A percentile compares a stretch with the other conserved stretches of the same genome.
Evolutionary conservation across 345 rosid species (phyloP).

Genomic region (Camelina hispida): DNA sequence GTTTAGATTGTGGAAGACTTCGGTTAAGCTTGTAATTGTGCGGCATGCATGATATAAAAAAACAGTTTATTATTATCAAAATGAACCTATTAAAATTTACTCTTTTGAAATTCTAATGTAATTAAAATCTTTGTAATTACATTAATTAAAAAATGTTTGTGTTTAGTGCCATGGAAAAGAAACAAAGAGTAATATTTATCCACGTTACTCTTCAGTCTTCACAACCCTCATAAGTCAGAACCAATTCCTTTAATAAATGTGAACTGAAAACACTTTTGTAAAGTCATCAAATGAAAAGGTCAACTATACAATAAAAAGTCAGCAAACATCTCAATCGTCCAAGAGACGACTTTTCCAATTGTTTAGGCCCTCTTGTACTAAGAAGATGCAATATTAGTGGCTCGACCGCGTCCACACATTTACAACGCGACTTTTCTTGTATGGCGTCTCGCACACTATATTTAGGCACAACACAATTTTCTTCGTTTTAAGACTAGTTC

Average conservation of each 20-base stretch:
- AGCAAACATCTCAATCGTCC: conserved; percentile 27
- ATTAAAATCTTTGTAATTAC: background rate
- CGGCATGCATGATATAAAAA: background rate
- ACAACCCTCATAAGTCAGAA: background rate
- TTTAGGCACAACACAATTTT: conserved; percentile 5
- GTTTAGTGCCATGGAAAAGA: background rate
- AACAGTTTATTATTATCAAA: background rate
- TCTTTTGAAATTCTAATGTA: background rate
- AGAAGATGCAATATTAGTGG: conserved; percentile 18
- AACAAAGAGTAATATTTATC: background rate
- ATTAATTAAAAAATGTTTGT: background rate
- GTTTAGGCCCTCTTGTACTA: conserved; percentile 7
- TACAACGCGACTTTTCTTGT: conserved; percentile 34
- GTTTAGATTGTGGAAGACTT: background rate
- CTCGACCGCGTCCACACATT: conserved; percentile 30
- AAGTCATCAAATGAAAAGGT: conserved; percentile 31
- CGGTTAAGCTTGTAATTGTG: background rate
- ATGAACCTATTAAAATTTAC: background rate
- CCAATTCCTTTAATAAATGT: conserved; percentile 1
- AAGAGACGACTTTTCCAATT: conserved; percentile 34
- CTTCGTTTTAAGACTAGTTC: conserved; percentile 1
- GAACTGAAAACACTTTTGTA: conserved; percentile 19
- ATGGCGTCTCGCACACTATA: conserved; percentile 15
- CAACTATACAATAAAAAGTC: conserved; percentile 20
- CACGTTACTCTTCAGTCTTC: background rate